Evolutionary conservation across 2,329 filamentous ascomycete genomes (phyloP).

Genomic region (Aciculosporium take): DNA sequence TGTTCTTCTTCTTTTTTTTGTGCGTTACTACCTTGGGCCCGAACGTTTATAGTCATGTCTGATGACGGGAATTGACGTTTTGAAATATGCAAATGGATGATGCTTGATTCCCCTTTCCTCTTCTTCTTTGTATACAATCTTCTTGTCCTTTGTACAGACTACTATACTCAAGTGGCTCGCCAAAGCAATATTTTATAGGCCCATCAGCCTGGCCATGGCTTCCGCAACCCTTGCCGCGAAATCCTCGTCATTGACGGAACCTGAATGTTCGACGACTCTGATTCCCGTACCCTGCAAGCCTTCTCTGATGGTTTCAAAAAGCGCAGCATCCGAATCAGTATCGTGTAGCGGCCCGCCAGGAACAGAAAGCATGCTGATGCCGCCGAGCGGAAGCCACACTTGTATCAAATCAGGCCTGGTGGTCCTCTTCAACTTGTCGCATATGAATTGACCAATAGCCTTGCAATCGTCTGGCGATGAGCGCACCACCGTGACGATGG

Average conservation of each 20-base stretch:
- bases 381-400: conserved; percentile 45
- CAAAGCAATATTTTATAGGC: neutral
- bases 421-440: conserved; percentile 32
- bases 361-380: conserved; percentile 46
- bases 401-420: conserved; percentile 28
- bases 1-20: too few species aligned
- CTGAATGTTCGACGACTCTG: conserved; percentile 31
- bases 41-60: too few species aligned
- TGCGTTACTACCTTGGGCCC: too few species aligned
- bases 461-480: conserved; percentile 43
- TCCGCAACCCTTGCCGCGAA: conserved; percentile 36
- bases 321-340: conserved; percentile 25
- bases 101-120: too few species aligned
- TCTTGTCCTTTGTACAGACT: too few species aligned
- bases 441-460: conserved; percentile 41
- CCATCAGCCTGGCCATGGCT: conserved; percentile 16
- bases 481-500: conserved; percentile 51
- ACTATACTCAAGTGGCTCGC: neutral
- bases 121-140: too few species aligned
- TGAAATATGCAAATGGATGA: too few species aligned
- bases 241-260: conserved; percentile 37
- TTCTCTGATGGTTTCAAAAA: conserved; percentile 37
- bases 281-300: conserved; percentile 36
- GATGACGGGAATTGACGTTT: too few species aligned
- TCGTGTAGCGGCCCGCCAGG: conserved; percentile 39